Conservation (phyloP, 2,329 filamentous ascomycete genomes). For the Aspergillus quadrilineatus region DNA sequence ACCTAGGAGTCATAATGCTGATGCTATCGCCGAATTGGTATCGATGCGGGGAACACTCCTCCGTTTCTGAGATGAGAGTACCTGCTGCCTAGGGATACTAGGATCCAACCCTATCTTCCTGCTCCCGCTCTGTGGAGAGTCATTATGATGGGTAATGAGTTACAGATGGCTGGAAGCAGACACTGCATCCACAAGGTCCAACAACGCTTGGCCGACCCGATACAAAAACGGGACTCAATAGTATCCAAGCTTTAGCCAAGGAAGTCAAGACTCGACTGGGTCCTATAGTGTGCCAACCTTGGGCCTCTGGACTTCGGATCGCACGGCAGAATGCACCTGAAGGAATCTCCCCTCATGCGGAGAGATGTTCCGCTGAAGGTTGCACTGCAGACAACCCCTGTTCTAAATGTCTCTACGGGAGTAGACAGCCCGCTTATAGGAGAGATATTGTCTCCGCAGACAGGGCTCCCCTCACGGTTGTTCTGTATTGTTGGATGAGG, state of each 20-base stretch:
- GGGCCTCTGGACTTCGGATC: not conserved
- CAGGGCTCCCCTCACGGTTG: not conserved
- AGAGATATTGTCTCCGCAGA: not conserved
- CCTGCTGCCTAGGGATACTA: not conserved
- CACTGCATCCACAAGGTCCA: not conserved
- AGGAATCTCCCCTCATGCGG: not conserved
- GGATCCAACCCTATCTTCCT: not conserved
- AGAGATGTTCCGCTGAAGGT: not conserved
- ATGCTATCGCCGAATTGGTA: not conserved
- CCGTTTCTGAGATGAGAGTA: not conserved
- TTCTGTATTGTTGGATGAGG: not conserved
- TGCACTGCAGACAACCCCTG: slow-evolving; percentile 1
- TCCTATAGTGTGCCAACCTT: not conserved
- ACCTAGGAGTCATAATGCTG: not conserved
- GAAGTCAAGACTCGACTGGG: not conserved
- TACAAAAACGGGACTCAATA: not conserved
- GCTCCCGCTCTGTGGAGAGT: not conserved
- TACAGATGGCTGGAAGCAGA: not conserved
- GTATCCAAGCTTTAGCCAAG: slow-evolving; percentile 12
- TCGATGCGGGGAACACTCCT: slow-evolving; percentile 1
- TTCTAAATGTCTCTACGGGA: not conserved
- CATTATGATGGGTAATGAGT: not conserved
- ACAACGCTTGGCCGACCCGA: not conserved
- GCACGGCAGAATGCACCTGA: not conserved
- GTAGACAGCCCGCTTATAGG: not conserved